Evolutionary conservation across 2,329 filamentous ascomycete genomes (phyloP).

Genomic region (Hirsutella minnesotensis): DNA sequence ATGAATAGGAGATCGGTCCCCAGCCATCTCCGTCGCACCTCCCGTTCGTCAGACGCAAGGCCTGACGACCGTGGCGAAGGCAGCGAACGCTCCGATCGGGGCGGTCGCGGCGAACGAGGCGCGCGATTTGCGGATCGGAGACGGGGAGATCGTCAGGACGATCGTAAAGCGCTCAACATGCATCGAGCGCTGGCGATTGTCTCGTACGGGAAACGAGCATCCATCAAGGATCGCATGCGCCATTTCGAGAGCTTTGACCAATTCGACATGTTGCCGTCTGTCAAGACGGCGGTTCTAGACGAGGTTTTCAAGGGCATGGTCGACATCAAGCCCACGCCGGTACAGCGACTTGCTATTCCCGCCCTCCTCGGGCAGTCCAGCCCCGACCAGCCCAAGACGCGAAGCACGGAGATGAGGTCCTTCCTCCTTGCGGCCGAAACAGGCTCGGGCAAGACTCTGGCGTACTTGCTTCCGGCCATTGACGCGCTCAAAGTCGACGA

Average conservation of each 20-base stretch:
- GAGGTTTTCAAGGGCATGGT: conserved; percentile 67
- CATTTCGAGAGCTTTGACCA: conserved; percentile 69
- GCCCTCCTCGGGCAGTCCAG: conserved; percentile 51
- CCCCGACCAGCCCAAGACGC: conserved; percentile 12
- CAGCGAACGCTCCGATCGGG: neutral
- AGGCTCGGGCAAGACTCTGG: conserved; percentile 90
- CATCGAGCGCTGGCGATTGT: conserved; percentile 67
- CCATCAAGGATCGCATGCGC: conserved; percentile 43
- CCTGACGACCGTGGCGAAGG: neutral
- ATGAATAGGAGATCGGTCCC: conserved; percentile 44
- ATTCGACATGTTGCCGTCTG: conserved; percentile 59
- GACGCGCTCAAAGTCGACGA: conserved; percentile 76
- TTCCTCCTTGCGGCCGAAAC: conserved; percentile 92
- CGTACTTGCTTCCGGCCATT: conserved; percentile 76
- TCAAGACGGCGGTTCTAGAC: conserved; percentile 58
- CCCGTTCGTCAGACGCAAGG: conserved; percentile 8
- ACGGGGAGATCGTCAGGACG: conserved; percentile 21
- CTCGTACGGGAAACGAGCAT: conserved; percentile 55
- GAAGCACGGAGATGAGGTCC: conserved; percentile 28
- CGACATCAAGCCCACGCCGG: conserved; percentile 72
- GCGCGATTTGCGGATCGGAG: conserved; percentile 4
- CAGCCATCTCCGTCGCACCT: conserved; percentile 13
- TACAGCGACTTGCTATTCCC: conserved; percentile 83
- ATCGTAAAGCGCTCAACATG: conserved; percentile 82
- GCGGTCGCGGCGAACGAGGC: neutral